Evolutionary conservation across 2,329 filamentous ascomycete species (phyloP).

Genomic region (Dendrostoma leiphaemia): DNA sequence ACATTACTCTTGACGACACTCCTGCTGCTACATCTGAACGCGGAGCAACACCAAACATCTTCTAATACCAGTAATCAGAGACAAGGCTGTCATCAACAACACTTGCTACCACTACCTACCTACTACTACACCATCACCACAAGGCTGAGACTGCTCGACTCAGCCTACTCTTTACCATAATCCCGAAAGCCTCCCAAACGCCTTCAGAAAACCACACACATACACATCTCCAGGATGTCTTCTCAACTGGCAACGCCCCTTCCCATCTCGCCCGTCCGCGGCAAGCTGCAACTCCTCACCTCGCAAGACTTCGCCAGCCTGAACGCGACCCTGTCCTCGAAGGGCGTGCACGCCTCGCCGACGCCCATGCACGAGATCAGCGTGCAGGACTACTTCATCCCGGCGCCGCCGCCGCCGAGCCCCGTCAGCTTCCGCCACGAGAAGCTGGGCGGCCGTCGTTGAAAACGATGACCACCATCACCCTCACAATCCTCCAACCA

Average conservation of each 20-base stretch:
- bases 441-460: constrained; percentile 7
- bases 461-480: too few relatives aligned
- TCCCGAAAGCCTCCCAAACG: background rate
- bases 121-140: background rate
- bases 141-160: background rate
- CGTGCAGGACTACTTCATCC: constrained; percentile 61
- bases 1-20: background rate
- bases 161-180: too few relatives aligned
- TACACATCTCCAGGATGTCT: constrained; percentile 35
- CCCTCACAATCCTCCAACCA: too few relatives aligned
- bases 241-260: constrained; percentile 44
- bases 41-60: constrained; percentile 1
- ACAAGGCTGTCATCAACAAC: background rate
- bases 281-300: constrained; percentile 42
- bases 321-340: constrained; percentile 47
- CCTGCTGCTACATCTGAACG: too few relatives aligned
- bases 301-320: constrained; percentile 53
- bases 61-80: background rate
- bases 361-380: constrained; percentile 50
- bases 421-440: constrained; percentile 56
- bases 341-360: constrained; percentile 38
- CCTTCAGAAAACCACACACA: background rate
- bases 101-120: background rate
- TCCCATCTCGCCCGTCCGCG: constrained; percentile 46
- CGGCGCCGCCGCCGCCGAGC: constrained; percentile 63